Conservation (phyloP, 768 basidiomycete genomes). For the Naganishia vaughanmartiniae region DNA sequence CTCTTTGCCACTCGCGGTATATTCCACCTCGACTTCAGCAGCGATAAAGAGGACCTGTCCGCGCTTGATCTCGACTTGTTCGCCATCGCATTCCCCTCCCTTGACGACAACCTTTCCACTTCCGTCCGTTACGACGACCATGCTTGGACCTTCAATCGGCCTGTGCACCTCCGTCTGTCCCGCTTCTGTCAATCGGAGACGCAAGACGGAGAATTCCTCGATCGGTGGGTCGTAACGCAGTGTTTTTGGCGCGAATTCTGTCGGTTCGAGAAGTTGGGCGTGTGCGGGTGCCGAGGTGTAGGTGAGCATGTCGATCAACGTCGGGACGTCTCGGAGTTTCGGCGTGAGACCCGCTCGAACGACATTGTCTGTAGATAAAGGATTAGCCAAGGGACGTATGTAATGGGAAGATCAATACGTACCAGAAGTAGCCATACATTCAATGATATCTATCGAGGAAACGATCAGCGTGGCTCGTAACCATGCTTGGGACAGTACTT, state of each 20-base stretch:
- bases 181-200: conserved; percentile 56
- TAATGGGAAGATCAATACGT: background rate
- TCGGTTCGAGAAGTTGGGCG: conserved; percentile 69
- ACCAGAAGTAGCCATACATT: conserved; percentile 92
- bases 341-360: conserved; percentile 97
- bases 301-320: conserved; percentile 80
- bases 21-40: conserved; percentile 62
- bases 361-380: conserved; percentile 69
- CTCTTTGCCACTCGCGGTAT: conserved; percentile 51
- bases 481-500: conserved; percentile 38
- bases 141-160: conserved; percentile 75
- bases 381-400: background rate
- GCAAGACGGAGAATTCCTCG: conserved; percentile 85
- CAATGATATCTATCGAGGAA: conserved; percentile 74
- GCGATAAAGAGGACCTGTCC: conserved; percentile 84
- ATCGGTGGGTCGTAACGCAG: conserved; percentile 85
- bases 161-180: conserved; percentile 57
- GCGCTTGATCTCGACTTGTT: conserved; percentile 54
- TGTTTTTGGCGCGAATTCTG: conserved; percentile 56
- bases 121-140: conserved; percentile 74
- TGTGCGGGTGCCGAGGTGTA: conserved; percentile 70
- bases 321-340: conserved; percentile 88
- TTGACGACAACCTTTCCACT: conserved; percentile 56
- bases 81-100: conserved; percentile 28
- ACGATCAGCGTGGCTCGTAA: background rate